These are phyloP conservation scores for Platismatia glauca DNA, from an alignment of 495 filamentous ascomycete genomes.

Conservation along the genomic window DNA sequence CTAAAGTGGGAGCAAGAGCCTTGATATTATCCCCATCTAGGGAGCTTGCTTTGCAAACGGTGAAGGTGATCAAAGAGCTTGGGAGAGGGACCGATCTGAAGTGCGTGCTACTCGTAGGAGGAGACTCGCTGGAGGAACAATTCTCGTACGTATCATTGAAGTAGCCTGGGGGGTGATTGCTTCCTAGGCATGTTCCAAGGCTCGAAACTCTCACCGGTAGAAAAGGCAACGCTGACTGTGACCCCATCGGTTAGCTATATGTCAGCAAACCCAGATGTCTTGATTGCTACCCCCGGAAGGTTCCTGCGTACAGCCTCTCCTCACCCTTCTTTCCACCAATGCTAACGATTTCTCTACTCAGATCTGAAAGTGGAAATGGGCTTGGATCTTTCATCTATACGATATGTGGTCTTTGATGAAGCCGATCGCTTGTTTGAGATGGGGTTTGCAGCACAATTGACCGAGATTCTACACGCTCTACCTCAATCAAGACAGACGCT, in stretches of 20 bases:
- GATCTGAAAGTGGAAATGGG: constrained; percentile 91
- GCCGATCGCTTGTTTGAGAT: constrained; percentile 96
- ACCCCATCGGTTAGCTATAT: constrained; percentile 53
- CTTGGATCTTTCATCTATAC: constrained; percentile 73
- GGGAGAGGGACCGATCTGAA: constrained; percentile 83
- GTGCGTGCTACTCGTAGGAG: constrained; percentile 80
- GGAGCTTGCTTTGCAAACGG: constrained; percentile 86
- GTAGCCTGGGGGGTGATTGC: not conserved
- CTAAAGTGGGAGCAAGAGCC: constrained; percentile 71
- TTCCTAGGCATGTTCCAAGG: not conserved
- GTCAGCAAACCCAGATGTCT: constrained; percentile 88
- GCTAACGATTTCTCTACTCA: too few species aligned
- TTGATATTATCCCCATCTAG: constrained; percentile 84
- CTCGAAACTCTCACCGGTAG: not conserved
- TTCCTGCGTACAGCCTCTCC: constrained; percentile 73
- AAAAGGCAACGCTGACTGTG: not conserved
- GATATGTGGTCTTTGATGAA: constrained; percentile 94
- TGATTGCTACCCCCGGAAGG: constrained; percentile 92
- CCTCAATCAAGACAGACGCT: constrained; percentile 79
- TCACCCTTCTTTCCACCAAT: too few species aligned
- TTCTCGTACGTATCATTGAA: constrained; percentile 28
- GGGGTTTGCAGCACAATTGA: constrained; percentile 89
- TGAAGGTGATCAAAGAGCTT: constrained; percentile 94
- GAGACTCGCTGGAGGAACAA: constrained; percentile 93
- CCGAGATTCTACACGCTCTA: constrained; percentile 84